Evolutionary conservation across 2,329 filamentous ascomycete species (phyloP).

Genomic region (Pestalotiopsis sp.): DNA sequence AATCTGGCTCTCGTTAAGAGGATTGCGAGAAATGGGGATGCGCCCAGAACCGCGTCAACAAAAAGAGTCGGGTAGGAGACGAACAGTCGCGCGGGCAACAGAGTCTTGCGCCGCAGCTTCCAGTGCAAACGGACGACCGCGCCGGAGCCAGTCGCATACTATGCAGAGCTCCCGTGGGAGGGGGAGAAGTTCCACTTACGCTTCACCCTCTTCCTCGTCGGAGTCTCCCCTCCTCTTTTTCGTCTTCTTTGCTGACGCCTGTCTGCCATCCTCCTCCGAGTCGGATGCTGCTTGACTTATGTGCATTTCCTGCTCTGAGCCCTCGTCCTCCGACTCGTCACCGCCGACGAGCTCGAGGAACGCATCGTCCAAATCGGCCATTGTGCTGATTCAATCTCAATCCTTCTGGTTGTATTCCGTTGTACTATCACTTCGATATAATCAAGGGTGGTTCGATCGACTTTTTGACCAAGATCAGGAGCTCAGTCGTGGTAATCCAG

Average conservation of each 20-base stretch:
- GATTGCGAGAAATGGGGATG: neutral
- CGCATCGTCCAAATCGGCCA: slow-evolving; percentile 93
- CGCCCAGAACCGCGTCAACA: neutral
- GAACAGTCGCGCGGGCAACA: neutral
- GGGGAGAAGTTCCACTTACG: slow-evolving; percentile 59
- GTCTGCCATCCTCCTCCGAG: slow-evolving; percentile 46
- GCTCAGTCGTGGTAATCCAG: neutral
- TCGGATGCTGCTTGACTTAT: slow-evolving; percentile 58
- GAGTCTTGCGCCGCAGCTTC: neutral
- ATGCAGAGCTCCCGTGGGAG: neutral
- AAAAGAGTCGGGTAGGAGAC: neutral
- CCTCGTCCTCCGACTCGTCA: slow-evolving; percentile 65
- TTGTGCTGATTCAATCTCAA: slow-evolving; percentile 37
- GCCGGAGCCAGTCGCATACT: slow-evolving; percentile 14
- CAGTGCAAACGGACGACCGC: neutral
- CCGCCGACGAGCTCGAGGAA: slow-evolving; percentile 90
- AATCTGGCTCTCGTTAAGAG: neutral
- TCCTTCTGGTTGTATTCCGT: neutral
- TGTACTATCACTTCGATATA: too few species aligned
- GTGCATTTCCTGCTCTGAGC: slow-evolving; percentile 52
- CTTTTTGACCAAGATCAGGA: neutral
- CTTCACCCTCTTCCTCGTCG: slow-evolving; percentile 77
- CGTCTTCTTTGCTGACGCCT: slow-evolving; percentile 48
- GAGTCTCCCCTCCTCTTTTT: slow-evolving; percentile 59
- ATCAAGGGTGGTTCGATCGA: neutral